These are phyloP conservation scores for Penicillium palitans DNA, from an alignment of 2,329 filamentous ascomycete species.

Conservation along the genomic window DNA sequence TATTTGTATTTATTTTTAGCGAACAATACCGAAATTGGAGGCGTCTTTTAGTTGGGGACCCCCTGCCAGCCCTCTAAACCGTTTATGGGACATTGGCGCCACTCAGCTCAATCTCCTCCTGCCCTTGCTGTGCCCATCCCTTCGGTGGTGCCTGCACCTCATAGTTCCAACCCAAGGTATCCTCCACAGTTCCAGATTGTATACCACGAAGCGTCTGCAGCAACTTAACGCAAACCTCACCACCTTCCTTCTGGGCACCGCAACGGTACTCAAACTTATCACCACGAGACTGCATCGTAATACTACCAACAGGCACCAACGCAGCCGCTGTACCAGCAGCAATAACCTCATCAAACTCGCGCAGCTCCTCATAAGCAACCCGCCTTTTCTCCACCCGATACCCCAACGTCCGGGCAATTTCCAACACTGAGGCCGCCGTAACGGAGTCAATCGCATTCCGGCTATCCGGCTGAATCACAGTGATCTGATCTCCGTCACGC, in stretches of 20 bases:
- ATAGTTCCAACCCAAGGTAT: slow-evolving; percentile 71
- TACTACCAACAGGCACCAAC: slow-evolving; percentile 86
- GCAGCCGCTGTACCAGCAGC: slow-evolving; percentile 90
- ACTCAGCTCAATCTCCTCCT: slow-evolving; percentile 18
- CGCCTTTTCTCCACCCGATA: slow-evolving; percentile 79
- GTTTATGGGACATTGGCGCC: slow-evolving; percentile 32
- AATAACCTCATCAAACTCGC: slow-evolving; percentile 73
- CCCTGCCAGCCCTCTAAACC: background rate
- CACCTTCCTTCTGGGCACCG: slow-evolving; percentile 50
- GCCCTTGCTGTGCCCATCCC: slow-evolving; percentile 31
- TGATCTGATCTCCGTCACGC: slow-evolving; percentile 60
- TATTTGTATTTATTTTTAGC: background rate
- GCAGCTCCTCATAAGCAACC: slow-evolving; percentile 61
- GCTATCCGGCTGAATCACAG: slow-evolving; percentile 82
- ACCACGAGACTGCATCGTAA: slow-evolving; percentile 66
- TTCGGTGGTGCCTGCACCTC: slow-evolving; percentile 38
- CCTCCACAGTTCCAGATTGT: slow-evolving; percentile 76
- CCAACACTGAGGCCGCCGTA: slow-evolving; percentile 74
- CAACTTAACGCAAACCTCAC: slow-evolving; percentile 70
- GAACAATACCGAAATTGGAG: no score
- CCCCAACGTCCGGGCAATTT: slow-evolving; percentile 73
- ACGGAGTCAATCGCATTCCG: slow-evolving; percentile 85
- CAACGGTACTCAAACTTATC: slow-evolving; percentile 58
- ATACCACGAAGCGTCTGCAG: slow-evolving; percentile 78
- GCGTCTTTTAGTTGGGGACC: background rate